Base-by-base conservation (phyloP, 345 rosid species). In the Mangifera indica region DNA sequence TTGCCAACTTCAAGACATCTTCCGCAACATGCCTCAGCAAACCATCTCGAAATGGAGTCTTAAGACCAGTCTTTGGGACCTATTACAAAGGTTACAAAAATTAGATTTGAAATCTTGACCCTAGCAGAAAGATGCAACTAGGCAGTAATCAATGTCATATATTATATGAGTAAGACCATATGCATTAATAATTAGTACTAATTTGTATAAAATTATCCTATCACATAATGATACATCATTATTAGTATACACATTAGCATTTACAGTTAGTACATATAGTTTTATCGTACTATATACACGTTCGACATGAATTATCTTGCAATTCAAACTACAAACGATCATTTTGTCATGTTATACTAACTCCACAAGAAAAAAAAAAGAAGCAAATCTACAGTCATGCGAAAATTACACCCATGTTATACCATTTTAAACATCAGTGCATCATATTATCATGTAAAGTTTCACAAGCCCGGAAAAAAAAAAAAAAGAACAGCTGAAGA, bases 1-100 rank as follows among this genome's bases (percentile, higher is more conserved):
- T 88, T 25, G 98, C 96, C 74, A 87, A 78, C 78, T 89, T 85
- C 48, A 95, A 49, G 75, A 95, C 91, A 77, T 92, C 92, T 87
- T 91, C 93, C 22, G 96, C 96, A 49, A 95, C 84, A 71, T 91
- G 91, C 87, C 72, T 84, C 73, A 91, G 74, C 53, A 79, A 79
- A 67, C 96, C 97, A 85, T 88, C 97, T 66, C 96, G 89, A 72
- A 94, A 95, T 21, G 98, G 97, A 8, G 99, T 91, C 85, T 83
- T 89, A 40, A 95, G 74, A 67, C 97, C 99, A 51, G 88, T 85
- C 70, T 71, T 85, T 65, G 98, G 96, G 69, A 93, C 99, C 99
- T 95, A 71, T 56, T 14, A 73, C 76, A 78, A 40, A 67, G 59
- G 74, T 49, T 10, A 32, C 48, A n/a, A 12, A 60, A 26, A 65